Evolutionary conservation across 208 protist species (phyloP).

Genomic region (Trypanosoma cruzi): DNA sequence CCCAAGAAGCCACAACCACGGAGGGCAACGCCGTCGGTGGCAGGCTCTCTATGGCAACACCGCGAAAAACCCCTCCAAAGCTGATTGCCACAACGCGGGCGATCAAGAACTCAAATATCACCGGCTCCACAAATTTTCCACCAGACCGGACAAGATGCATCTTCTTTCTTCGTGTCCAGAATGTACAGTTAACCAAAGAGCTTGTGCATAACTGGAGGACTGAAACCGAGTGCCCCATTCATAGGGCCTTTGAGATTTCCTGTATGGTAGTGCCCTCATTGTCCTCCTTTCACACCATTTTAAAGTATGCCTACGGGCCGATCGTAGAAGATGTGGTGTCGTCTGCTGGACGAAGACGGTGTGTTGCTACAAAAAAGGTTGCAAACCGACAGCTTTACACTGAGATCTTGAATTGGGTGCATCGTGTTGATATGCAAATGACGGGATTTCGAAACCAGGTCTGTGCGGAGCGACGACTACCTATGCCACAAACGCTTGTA

Average conservation of each 20-base stretch:
- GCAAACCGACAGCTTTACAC: slow-evolving; percentile 78
- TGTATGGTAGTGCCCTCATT: slow-evolving; percentile 84
- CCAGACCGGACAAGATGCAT: slow-evolving; percentile 82
- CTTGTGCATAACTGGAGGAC: slow-evolving; percentile 61
- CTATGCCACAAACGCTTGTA: slow-evolving; percentile 79
- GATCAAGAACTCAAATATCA: slow-evolving; percentile 85
- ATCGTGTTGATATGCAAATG: slow-evolving; percentile 88
- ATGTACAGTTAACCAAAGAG: slow-evolving; percentile 59
- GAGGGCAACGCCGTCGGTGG: slow-evolving; percentile 5
- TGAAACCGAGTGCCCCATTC: slow-evolving; percentile 57
- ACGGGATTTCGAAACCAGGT: slow-evolving; percentile 89
- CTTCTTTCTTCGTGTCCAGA: slow-evolving; percentile 74
- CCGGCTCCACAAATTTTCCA: slow-evolving; percentile 71
- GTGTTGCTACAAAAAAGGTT: slow-evolving; percentile 21
- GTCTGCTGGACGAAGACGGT: slow-evolving; percentile 29
- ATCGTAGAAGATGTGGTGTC: slow-evolving; percentile 75
- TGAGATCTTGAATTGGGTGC: slow-evolving; percentile 87
- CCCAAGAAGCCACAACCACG: slow-evolving; percentile 52
- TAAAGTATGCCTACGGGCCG: slow-evolving; percentile 81
- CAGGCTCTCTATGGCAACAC: slow-evolving; percentile 2
- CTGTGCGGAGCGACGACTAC: slow-evolving; percentile 85
- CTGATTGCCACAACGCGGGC: slow-evolving; percentile 58
- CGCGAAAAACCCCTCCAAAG: slow-evolving; percentile 28
- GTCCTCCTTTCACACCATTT: slow-evolving; percentile 70
- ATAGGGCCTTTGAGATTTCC: slow-evolving; percentile 80